These are phyloP conservation scores for Microsporum canis DNA, from an alignment of 2,329 filamentous ascomycete species.

Conservation along the genomic window DNA sequence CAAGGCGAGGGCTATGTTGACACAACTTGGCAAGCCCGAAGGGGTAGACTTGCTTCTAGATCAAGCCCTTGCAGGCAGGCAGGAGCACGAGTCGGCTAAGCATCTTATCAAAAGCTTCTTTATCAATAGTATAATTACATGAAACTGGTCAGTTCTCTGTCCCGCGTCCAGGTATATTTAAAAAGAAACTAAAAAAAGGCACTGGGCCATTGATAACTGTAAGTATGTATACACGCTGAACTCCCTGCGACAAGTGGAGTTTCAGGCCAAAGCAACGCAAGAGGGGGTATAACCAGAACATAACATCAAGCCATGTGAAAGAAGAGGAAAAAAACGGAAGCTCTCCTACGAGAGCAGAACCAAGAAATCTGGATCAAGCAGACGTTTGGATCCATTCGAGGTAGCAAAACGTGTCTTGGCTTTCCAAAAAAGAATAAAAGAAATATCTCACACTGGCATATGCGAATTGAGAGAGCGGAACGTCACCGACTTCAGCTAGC, in stretches of 20 bases:
- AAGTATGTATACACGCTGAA: background rate
- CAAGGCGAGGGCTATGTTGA: background rate
- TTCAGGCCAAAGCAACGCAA: background rate
- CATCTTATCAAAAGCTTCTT: background rate
- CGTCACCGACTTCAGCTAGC: background rate
- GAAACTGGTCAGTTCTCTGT: background rate
- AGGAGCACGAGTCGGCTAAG: background rate
- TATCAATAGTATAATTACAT: background rate
- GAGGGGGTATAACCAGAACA: conserved; percentile 6
- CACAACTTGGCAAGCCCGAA: background rate
- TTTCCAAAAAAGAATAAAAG: background rate
- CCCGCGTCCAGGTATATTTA: background rate
- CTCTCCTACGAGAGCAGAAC: background rate
- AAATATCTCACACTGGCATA: background rate
- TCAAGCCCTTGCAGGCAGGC: background rate
- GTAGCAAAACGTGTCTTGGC: background rate
- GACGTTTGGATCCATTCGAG: background rate
- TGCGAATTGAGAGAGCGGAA: background rate
- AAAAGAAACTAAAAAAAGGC: background rate
- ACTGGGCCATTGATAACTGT: background rate
- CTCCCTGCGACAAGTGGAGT: background rate
- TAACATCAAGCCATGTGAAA: background rate
- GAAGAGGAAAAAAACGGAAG: background rate
- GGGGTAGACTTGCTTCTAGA: background rate
- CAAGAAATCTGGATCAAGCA: background rate